Base-by-base conservation (phyloP, 2,329 filamentous ascomycete genomes). In the Colletotrichum horii region DNA sequence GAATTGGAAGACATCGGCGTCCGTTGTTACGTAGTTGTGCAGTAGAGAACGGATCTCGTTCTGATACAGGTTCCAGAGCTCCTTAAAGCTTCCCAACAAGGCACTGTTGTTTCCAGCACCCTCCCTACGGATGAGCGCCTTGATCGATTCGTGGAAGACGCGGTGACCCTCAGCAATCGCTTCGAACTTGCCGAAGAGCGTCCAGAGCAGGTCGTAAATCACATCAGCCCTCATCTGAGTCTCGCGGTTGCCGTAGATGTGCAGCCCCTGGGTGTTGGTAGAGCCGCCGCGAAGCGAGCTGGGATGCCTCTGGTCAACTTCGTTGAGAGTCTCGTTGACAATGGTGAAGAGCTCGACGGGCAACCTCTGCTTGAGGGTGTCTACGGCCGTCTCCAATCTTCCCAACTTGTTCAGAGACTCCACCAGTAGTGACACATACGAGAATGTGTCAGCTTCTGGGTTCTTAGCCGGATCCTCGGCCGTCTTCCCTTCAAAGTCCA, bases 1-100 rank as follows among this genome's bases (percentile, higher is more conserved):
- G 87, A 91, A 89, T 70, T 93, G 91, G 79, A 93, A 93, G 16
- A 93, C 87, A 77, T 97, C 94, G 30, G 94, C 95, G 82, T 98
- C 96, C 3, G 96, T 97, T 1, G 97, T 97, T 67, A 99, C 92
- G 82, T 99, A 98, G 83, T 98, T 98, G 84, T 98, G 97, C 73
- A 99, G 87, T 16, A 99, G 87, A 7, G 96, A 97, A 56, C 96
- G 92, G 78, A 99, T 98, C 88, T 99, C 97, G 84, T 97, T 98
- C 82, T 99, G 97, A 81, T 98, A 96, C 9, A 99, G 88, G 82
- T 98, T 98, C 97, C 97, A 99, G 55, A 99, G 87, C 85, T 98
- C 97, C 81, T 96, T 97, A 85, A 99, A 99, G 71, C 96, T 96
- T 71, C 95, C 93, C 8, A 95, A 93, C 66, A 98, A 89, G 1